phyloP scores from a whole-genome alignment of 148 eudicot species.

The Cornus florida region DNA sequence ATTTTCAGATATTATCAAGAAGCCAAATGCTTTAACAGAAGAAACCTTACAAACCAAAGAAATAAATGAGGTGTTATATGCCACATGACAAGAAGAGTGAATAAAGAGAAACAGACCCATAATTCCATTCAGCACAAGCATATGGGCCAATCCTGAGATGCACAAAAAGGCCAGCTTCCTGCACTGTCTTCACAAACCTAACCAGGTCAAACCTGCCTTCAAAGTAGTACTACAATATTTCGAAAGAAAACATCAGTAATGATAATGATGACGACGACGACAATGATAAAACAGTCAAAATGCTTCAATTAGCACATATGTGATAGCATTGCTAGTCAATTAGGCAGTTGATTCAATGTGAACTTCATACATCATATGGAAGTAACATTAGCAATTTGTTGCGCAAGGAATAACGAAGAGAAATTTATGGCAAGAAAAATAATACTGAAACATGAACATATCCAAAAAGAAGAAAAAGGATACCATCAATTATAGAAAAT shows the following conservation, averaged over 20 bases:
- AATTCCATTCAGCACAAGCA: conserved; percentile 63
- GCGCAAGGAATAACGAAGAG: not conserved
- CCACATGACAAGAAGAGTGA: not conserved
- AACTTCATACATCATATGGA: not conserved
- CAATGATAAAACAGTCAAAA: not conserved
- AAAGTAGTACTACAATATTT: conserved; percentile 39
- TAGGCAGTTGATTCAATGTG: not conserved
- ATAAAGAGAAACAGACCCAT: conserved; percentile 34
- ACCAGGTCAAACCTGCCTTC: conserved; percentile 54
- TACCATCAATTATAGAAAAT: not conserved
- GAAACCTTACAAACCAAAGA: not conserved
- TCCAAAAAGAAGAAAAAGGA: not conserved
- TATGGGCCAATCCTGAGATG: conserved; percentile 57
- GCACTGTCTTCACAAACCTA: conserved; percentile 49
- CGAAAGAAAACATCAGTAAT: not conserved
- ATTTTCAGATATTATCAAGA: not conserved
- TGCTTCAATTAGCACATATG: not conserved
- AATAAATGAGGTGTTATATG: not conserved
- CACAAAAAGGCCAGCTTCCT: conserved; percentile 47
- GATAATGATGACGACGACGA: not conserved
- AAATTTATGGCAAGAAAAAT: not conserved
- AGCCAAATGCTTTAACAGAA: not conserved
- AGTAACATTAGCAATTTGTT: not conserved
- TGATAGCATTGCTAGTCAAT: not conserved
- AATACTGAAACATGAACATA: not conserved